These are phyloP conservation scores for Sporothrix pallida DNA, from an alignment of 2,329 filamentous ascomycete species.

Conservation along the genomic window DNA sequence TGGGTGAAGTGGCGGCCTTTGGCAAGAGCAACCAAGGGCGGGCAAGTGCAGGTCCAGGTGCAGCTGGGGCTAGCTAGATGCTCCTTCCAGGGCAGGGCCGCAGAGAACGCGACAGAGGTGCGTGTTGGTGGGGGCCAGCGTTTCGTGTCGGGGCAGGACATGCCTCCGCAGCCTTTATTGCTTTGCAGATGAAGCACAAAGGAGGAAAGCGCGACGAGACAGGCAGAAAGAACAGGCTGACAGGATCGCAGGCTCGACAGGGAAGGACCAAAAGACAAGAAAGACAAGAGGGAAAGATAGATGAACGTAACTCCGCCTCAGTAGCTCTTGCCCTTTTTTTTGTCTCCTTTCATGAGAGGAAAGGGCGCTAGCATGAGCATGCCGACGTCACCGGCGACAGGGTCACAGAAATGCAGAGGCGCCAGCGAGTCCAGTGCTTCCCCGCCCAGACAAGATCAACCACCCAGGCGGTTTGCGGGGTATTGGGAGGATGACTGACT, in stretches of 20 bases:
- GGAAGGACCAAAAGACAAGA: background rate
- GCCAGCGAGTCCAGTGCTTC: background rate
- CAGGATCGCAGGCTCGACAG: background rate
- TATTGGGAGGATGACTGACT: slow-evolving; percentile 12
- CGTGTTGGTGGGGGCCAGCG: background rate
- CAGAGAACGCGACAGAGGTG: background rate
- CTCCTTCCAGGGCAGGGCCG: slow-evolving; percentile 24
- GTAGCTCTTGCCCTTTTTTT: slow-evolving; percentile 10
- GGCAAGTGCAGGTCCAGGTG: slow-evolving; percentile 6
- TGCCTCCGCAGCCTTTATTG: slow-evolving; percentile 5
- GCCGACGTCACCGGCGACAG: slow-evolving; percentile 23
- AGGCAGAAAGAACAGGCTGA: background rate
- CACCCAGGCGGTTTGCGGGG: slow-evolving; percentile 31
- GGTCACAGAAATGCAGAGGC: slow-evolving; percentile 13
- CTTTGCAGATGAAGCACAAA: background rate
- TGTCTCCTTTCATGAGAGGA: background rate
- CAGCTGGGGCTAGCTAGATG: background rate
- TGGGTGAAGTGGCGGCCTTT: slow-evolving; percentile 11
- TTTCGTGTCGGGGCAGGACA: slow-evolving; percentile 13
- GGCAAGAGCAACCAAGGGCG: background rate
- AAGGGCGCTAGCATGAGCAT: slow-evolving; percentile 24
- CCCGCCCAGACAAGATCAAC: slow-evolving; percentile 20
- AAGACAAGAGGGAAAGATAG: background rate
- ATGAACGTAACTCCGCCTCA: slow-evolving; percentile 1
- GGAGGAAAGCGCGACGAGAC: slow-evolving; percentile 15